These are phyloP conservation scores for Diaporthe sp. DNA, from an alignment of 2,329 filamentous ascomycete genomes.

Conservation along the genomic window DNA sequence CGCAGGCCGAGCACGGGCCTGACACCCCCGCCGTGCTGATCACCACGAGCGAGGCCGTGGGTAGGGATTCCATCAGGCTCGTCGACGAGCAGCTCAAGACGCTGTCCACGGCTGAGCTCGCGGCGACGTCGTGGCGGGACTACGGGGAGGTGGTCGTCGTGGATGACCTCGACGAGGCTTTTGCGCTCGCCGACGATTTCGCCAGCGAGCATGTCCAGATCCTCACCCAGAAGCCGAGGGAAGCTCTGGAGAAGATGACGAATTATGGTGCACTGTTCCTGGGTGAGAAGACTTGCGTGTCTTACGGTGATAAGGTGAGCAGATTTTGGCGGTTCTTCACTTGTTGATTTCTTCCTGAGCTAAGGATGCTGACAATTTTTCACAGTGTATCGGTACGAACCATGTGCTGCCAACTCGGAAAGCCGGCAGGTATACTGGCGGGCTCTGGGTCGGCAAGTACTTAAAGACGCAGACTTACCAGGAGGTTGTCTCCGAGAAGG, in stretches of 20 bases:
- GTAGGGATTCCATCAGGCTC: constrained; percentile 47
- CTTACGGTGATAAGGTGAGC: constrained; percentile 62
- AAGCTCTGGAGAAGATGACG: constrained; percentile 60
- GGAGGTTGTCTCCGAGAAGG: constrained; percentile 54
- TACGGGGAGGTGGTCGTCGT: constrained; percentile 59
- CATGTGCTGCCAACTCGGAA: constrained; percentile 62
- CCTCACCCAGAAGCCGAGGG: constrained; percentile 52
- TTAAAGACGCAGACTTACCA: constrained; percentile 64
- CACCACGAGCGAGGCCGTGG: constrained; percentile 55
- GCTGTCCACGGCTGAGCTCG: constrained; percentile 55
- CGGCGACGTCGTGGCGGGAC: constrained; percentile 54
- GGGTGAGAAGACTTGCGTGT: constrained; percentile 62
- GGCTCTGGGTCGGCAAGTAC: constrained; percentile 66
- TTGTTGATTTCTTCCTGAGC: neutral
- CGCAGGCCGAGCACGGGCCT: constrained; percentile 62
- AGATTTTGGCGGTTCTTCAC: neutral
- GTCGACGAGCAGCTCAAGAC: constrained; percentile 51
- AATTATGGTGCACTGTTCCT: constrained; percentile 63
- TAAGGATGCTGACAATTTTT: constrained; percentile 5
- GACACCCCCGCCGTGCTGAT: constrained; percentile 62
- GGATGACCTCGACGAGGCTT: constrained; percentile 53
- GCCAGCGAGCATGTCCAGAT: constrained; percentile 64
- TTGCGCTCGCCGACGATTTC: constrained; percentile 55
- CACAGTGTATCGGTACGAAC: constrained; percentile 64
- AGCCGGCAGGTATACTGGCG: constrained; percentile 60